phyloP scores from a whole-genome alignment of 257 asterid species.

The Voacanga thouarsii region DNA sequence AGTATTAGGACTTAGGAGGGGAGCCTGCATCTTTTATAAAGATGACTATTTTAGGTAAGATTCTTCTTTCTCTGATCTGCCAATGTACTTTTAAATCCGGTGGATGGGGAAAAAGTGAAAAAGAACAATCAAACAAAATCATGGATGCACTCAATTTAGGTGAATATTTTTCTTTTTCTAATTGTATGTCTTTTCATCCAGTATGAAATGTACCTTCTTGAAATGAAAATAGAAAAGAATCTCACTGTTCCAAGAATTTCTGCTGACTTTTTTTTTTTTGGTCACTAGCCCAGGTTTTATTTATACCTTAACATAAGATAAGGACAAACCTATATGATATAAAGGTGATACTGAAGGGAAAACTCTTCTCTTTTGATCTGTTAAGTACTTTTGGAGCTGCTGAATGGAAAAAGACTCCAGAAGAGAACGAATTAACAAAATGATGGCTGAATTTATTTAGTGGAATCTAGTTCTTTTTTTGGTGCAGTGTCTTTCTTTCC shows the following conservation, averaged over 20 bases:
- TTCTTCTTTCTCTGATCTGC: neutral
- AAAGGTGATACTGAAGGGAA: neutral
- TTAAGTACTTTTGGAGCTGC: neutral
- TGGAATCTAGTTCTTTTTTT: neutral
- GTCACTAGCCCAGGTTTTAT: neutral
- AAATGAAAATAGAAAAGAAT: neutral
- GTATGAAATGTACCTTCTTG: neutral
- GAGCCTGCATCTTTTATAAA: neutral
- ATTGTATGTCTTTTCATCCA: neutral
- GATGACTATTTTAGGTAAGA: neutral
- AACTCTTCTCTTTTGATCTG: neutral
- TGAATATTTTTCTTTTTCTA: neutral
- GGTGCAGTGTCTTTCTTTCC: neutral
- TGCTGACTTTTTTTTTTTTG: neutral
- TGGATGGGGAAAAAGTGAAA: neutral
- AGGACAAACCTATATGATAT: neutral
- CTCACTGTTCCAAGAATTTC: neutral
- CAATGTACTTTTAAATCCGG: neutral
- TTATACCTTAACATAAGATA: neutral
- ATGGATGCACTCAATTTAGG: neutral
- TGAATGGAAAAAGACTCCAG: neutral
- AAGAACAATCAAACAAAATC: neutral
- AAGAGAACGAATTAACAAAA: neutral
- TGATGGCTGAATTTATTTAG: neutral
- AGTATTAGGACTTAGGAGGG: too few species aligned